A percentile compares a stretch with the other conserved stretches of the same genome.
Conservation (phyloP, 495 filamentous ascomycete genomes). For the Hypoxylon lienhwacheense region DNA sequence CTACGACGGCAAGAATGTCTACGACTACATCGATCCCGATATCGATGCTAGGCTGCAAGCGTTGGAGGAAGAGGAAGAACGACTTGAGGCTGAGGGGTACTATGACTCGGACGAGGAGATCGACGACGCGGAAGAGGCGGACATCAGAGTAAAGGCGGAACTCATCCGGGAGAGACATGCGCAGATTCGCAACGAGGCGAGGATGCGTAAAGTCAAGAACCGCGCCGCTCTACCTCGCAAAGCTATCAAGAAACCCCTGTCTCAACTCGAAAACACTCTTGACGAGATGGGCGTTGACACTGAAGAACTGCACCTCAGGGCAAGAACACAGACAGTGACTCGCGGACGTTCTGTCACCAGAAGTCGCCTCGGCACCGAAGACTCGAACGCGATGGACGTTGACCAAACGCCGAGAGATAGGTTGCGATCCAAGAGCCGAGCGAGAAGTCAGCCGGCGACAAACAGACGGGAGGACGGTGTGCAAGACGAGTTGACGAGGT, state of each 20-base stretch:
- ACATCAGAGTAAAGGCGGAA: slow-evolving; percentile 86
- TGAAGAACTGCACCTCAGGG: slow-evolving; percentile 68
- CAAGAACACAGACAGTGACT: slow-evolving; percentile 56
- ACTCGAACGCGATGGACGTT: slow-evolving; percentile 82
- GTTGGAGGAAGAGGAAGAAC: slow-evolving; percentile 92
- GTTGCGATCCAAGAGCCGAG: slow-evolving; percentile 73
- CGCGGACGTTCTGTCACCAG: slow-evolving; percentile 65
- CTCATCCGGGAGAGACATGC: slow-evolving; percentile 90
- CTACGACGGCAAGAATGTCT: slow-evolving; percentile 91
- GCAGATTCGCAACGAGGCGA: slow-evolving; percentile 86
- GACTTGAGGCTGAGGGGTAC: slow-evolving; percentile 64
- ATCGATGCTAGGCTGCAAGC: slow-evolving; percentile 89
- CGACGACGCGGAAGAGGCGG: slow-evolving; percentile 82
- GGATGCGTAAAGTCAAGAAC: slow-evolving; percentile 93
- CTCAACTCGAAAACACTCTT: slow-evolving; percentile 80
- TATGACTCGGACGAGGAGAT: slow-evolving; percentile 58
- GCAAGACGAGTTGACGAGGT: slow-evolving; percentile 58
- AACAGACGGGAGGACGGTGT: slow-evolving; percentile 87
- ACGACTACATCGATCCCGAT: slow-evolving; percentile 95
- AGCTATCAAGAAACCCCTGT: slow-evolving; percentile 71
- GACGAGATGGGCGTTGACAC: slow-evolving; percentile 85
- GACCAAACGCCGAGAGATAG: slow-evolving; percentile 66
- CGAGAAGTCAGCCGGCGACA: slow-evolving; percentile 70
- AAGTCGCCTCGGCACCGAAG: slow-evolving; percentile 54
- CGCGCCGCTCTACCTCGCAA: slow-evolving; percentile 85